Conservation (phyloP, 2,329 filamentous ascomycete genomes). For the Xylariaceae sp. region DNA sequence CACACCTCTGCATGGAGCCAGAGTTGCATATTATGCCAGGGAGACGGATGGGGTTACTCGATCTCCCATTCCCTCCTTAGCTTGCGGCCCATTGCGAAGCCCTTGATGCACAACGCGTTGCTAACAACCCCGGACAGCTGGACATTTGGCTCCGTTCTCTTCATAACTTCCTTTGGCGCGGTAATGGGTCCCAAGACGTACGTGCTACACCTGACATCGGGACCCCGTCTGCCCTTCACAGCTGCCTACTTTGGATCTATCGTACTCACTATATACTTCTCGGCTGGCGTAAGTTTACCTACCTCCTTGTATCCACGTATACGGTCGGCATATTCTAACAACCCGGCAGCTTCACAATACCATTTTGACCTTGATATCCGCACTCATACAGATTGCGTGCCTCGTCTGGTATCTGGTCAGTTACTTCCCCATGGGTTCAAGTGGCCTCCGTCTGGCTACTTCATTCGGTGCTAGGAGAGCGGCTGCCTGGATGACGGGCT, state of each 20-base stretch:
- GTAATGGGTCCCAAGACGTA: conserved; percentile 89
- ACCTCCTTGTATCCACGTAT: not conserved
- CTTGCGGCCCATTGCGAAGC: too few relatives aligned
- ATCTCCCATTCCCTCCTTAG: too few relatives aligned
- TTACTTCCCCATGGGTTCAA: conserved; percentile 96
- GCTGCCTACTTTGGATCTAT: conserved; percentile 94
- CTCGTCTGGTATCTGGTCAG: conserved; percentile 91
- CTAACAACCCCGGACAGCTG: conserved; percentile 68
- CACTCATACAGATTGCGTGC: conserved; percentile 75
- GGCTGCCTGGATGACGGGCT: conserved; percentile 82
- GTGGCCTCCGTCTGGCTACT: conserved; percentile 78
- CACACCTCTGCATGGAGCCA: conserved; percentile 27
- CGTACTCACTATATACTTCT: conserved; percentile 82
- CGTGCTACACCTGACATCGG: conserved; percentile 75
- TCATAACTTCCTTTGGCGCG: conserved; percentile 86
- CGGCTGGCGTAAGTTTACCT: conserved; percentile 70
- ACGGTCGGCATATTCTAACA: conserved; percentile 17
- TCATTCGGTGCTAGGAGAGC: conserved; percentile 80
- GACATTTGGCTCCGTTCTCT: conserved; percentile 86
- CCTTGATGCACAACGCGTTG: too few relatives aligned
- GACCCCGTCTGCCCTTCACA: conserved; percentile 83
- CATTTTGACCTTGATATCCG: conserved; percentile 76
- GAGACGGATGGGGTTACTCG: too few relatives aligned
- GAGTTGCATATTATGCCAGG: conserved; percentile 22
- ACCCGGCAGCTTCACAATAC: conserved; percentile 68